phyloP scores from a whole-genome alignment of 1,284 basidiomycete genomes.

The Ceratobasidium sp. region DNA sequence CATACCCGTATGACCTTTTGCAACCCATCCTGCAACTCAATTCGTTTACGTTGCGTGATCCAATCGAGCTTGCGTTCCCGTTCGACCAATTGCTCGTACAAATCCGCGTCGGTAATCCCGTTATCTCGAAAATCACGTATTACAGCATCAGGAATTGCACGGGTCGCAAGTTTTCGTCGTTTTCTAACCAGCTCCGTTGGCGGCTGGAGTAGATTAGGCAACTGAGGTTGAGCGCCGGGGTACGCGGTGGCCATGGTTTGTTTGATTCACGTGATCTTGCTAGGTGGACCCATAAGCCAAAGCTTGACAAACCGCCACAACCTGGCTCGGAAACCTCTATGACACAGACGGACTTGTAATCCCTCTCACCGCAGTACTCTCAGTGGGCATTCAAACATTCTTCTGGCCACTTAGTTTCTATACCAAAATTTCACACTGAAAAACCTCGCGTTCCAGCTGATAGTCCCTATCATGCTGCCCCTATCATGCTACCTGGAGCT shows the following conservation, averaged over 20 bases:
- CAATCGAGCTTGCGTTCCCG: slow-evolving; percentile 94
- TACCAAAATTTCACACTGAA: no score
- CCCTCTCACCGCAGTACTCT: background rate
- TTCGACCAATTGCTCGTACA: slow-evolving; percentile 86
- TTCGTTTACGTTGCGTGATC: slow-evolving; percentile 90
- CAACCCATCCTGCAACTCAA: slow-evolving; percentile 87
- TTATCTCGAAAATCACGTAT: slow-evolving; percentile 10
- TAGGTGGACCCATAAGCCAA: no score
- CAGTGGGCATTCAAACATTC: background rate
- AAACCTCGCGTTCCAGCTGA: no score
- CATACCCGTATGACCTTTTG: slow-evolving; percentile 52
- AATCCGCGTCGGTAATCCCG: slow-evolving; percentile 68
- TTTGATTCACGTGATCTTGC: background rate
- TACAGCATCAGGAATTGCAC: slow-evolving; percentile 25
- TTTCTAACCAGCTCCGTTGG: slow-evolving; percentile 19
- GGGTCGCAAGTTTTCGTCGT: slow-evolving; percentile 23
- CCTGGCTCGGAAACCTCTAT: background rate
- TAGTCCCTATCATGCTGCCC: no score
- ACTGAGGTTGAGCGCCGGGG: background rate
- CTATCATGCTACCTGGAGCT: no score
- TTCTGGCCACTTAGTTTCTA: no score
- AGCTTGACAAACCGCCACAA: background rate
- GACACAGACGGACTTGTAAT: background rate
- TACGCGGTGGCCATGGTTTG: slow-evolving; percentile 15
- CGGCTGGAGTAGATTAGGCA: slow-evolving; percentile 18